Conservation (phyloP, 2,329 filamentous ascomycete species). For the Colletotrichum sojae region DNA sequence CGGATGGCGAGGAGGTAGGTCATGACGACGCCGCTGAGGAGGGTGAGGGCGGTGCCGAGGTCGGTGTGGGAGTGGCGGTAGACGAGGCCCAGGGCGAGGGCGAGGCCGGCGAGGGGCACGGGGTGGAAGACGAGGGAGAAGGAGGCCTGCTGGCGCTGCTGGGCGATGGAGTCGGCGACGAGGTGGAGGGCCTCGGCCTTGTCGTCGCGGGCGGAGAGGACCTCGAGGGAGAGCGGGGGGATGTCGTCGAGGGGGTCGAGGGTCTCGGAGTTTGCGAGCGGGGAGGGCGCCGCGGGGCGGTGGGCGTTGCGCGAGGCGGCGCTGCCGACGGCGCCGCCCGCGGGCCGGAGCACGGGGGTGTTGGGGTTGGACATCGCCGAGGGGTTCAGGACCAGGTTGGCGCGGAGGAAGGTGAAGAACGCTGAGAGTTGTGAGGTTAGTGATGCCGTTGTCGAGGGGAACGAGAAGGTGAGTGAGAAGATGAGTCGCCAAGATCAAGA, state of each 20-base stretch:
- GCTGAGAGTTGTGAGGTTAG: constrained; percentile 64
- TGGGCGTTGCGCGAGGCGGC: constrained; percentile 47
- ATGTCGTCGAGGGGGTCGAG: constrained; percentile 63
- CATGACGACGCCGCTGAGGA: constrained; percentile 74
- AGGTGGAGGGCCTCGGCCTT: constrained; percentile 78
- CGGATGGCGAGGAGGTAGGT: constrained; percentile 73
- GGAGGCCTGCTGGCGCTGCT: constrained; percentile 81
- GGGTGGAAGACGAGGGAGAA: constrained; percentile 75
- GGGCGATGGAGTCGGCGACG: constrained; percentile 84
- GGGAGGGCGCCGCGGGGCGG: constrained; percentile 54
- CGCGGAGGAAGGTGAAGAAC: constrained; percentile 86
- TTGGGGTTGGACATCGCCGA: constrained; percentile 74
- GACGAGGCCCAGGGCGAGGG: constrained; percentile 57
- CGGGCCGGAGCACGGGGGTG: constrained; percentile 74
- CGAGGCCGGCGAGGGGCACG: constrained; percentile 64
- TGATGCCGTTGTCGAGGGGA: not conserved
- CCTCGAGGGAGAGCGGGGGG: constrained; percentile 75
- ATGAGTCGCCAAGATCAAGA: not conserved
- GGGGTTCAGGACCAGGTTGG: constrained; percentile 80
- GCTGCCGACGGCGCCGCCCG: constrained; percentile 6
- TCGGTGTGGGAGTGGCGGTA: constrained; percentile 67
- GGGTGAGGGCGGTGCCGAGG: constrained; percentile 68
- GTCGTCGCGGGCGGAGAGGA: constrained; percentile 69
- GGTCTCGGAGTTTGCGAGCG: constrained; percentile 57
- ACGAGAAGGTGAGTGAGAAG: too few relatives aligned